Percentiles rank a stretch among this genome's conserved stretches.
Conservation (phyloP, 345 rosid species). For the thale cress (Arabidopsis thaliana) region TAIR10.1 NC_003075.7:7613501-7614000, state of each 20-base stretch:
- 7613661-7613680: too few relatives aligned
- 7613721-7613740: slow-evolving; percentile 65
- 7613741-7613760: slow-evolving; percentile 57
- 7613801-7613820: slow-evolving; percentile 11
- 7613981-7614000: slow-evolving; percentile 1
- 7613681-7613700: slow-evolving; percentile 12
- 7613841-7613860: slow-evolving; percentile 6
- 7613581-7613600: slow-evolving; percentile 43
- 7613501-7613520: slow-evolving; percentile 22
- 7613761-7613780: slow-evolving; percentile 72
- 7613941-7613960: slow-evolving; percentile 19
- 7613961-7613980: background rate
- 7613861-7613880: slow-evolving; percentile 9
- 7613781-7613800: slow-evolving; percentile 37
- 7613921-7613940: slow-evolving; percentile 10
- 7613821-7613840: slow-evolving; percentile 9
- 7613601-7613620: slow-evolving; percentile 45
- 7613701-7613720: slow-evolving; percentile 16
- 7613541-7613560: slow-evolving; percentile 32
- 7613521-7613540: slow-evolving; percentile 47
- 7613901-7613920: slow-evolving; percentile 20
- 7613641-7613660: slow-evolving; percentile 43
- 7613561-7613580: slow-evolving; percentile 33
- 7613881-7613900: slow-evolving; percentile 16
- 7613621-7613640: slow-evolving; percentile 19